These are phyloP conservation scores for Bauhinia variegata DNA, from an alignment of 306 rosid species.

Conservation along the genomic window DNA sequence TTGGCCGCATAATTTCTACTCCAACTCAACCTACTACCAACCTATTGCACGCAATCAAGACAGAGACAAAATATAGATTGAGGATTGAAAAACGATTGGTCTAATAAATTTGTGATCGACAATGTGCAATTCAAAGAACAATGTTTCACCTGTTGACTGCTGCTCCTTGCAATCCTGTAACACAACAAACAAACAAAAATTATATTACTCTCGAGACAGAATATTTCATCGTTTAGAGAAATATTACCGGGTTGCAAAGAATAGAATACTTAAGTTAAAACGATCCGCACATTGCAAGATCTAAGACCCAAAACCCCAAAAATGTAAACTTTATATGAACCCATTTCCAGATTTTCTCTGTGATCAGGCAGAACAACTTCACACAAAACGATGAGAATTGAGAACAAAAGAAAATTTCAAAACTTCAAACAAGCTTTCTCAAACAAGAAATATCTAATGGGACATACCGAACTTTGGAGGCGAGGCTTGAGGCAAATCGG, in stretches of 20 bases:
- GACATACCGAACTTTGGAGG: slow-evolving; percentile 79
- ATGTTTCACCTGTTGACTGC: slow-evolving; percentile 66
- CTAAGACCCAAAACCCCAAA: not conserved
- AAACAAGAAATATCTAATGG: not conserved
- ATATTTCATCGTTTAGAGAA: not conserved
- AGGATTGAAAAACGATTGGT: not conserved
- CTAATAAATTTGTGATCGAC: too few species aligned
- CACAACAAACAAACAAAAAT: not conserved
- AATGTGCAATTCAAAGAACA: not conserved
- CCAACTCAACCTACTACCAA: slow-evolving; percentile 71
- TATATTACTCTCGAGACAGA: slow-evolving; percentile 4
- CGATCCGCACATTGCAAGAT: slow-evolving; percentile 27
- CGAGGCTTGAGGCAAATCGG: slow-evolving; percentile 81
- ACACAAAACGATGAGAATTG: not conserved
- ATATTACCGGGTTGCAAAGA: not conserved
- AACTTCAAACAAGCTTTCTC: not conserved
- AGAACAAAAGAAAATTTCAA: not conserved
- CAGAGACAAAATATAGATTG: not conserved
- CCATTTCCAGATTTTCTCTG: not conserved
- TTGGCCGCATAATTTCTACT: slow-evolving; percentile 87
- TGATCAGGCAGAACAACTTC: slow-evolving; percentile 3
- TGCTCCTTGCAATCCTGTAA: slow-evolving; percentile 66
- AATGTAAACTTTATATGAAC: slow-evolving; percentile 2
- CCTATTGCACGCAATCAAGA: slow-evolving; percentile 40
- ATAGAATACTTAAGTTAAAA: not conserved